A percentile compares a stretch with the other conserved stretches of the same genome.
Evolutionary conservation across 305 asterid genomes (phyloP).

Genomic region (Vinca major): DNA sequence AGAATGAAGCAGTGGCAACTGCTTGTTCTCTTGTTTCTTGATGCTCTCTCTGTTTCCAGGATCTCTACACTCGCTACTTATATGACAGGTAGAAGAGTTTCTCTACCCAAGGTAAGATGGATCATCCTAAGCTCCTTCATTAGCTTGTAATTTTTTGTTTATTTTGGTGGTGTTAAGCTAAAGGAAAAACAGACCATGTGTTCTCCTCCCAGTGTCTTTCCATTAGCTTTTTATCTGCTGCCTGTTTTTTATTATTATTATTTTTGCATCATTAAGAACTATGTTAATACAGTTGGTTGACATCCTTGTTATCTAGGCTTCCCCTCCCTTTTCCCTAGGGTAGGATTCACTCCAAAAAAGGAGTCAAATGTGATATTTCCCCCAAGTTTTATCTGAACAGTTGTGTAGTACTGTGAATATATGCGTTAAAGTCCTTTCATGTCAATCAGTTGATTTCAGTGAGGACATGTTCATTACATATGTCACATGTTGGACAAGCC

Average conservation of each 20-base stretch:
- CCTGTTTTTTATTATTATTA: background rate
- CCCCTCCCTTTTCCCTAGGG: too few relatives aligned
- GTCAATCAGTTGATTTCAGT: background rate
- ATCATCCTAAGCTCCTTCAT: too few relatives aligned
- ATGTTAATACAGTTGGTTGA: background rate
- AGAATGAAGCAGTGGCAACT: too few relatives aligned
- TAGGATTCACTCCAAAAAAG: too few relatives aligned
- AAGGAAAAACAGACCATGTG: background rate
- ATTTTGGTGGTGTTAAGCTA: too few relatives aligned
- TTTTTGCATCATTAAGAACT: background rate
- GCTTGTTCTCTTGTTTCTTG: too few relatives aligned
- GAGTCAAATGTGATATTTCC: too few relatives aligned
- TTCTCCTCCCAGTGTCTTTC: background rate
- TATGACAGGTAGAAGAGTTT: too few relatives aligned
- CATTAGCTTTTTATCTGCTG: background rate
- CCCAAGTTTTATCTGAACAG: background rate
- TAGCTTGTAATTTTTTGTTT: too few relatives aligned
- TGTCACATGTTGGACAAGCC: background rate
- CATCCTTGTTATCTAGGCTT: background rate
- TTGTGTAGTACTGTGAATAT: background rate
- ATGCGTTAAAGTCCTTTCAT: background rate
- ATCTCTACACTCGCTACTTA: too few relatives aligned
- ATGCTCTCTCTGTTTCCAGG: too few relatives aligned
- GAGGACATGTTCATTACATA: background rate
- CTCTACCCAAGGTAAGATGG: too few relatives aligned